These are phyloP conservation scores for Marchantia polymorpha DNA, from an alignment of 225 moss, liverwort and hornwort species.

Conservation along the genomic window DNA sequence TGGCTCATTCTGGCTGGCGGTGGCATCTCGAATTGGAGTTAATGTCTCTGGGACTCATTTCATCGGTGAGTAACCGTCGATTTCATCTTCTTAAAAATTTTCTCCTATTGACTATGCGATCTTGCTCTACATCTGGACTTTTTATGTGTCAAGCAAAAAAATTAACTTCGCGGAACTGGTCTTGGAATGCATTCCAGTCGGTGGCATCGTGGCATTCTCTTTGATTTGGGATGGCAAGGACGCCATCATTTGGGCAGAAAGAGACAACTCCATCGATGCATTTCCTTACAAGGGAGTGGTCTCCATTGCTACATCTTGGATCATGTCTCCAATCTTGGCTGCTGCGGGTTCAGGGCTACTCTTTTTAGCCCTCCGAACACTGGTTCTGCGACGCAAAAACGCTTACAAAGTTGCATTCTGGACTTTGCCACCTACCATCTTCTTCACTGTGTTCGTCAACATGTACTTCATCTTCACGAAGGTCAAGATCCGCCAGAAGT, in stretches of 20 bases:
- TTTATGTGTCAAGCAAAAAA: too few species aligned
- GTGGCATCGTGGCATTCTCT: slow-evolving; percentile 22
- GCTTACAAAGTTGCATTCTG: slow-evolving; percentile 33
- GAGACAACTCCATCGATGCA: not conserved
- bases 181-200: not conserved
- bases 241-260: not conserved
- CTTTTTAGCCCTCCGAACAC: slow-evolving; percentile 19
- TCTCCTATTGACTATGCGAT: not conserved
- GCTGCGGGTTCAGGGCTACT: slow-evolving; percentile 18
- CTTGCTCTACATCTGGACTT: not conserved
- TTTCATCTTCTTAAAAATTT: too few species aligned
- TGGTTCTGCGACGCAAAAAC: slow-evolving; percentile 32
- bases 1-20: slow-evolving; percentile 10
- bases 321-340: slow-evolving; percentile 26
- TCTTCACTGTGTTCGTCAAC: slow-evolving; percentile 36
- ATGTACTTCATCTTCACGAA: slow-evolving; percentile 42
- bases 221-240: slow-evolving; percentile 19
- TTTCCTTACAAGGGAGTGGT: slow-evolving; percentile 46
- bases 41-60: slow-evolving; percentile 15
- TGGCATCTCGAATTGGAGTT: not conserved
- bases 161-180: too few species aligned
- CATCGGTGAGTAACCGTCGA: not conserved
- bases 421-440: slow-evolving; percentile 30
- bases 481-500: slow-evolving; percentile 1
- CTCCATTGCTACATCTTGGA: slow-evolving; percentile 31